phyloP scores from a whole-genome alignment of 192 early-diverging fungal genomes.

The Backusella sp. region DNA sequence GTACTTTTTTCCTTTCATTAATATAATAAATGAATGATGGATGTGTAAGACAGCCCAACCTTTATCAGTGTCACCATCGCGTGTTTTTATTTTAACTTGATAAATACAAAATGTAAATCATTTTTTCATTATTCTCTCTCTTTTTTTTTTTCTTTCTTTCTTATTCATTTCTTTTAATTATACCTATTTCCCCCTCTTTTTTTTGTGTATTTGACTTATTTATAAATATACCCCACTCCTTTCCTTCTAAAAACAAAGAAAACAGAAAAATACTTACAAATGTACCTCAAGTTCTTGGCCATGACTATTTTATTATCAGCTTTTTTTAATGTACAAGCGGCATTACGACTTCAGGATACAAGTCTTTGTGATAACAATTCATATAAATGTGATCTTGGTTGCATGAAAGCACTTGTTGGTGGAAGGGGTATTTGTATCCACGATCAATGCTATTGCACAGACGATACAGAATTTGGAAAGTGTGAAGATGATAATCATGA shows the following conservation, averaged over 20 bases:
- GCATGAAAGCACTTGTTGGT: conserved; percentile 4
- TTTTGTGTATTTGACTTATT: neutral
- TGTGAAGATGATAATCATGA: conserved; percentile 19
- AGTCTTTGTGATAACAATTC: neutral
- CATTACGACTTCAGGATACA: neutral
- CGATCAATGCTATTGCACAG: conserved; percentile 12
- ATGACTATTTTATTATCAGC: neutral
- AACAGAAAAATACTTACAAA: neutral
- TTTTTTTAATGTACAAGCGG: neutral
- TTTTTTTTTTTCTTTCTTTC: neutral
- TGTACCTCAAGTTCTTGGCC: neutral
- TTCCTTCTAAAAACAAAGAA: neutral
- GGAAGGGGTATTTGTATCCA: conserved; percentile 13
- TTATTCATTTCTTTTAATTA: neutral
- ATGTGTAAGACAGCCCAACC: conserved; percentile 2
- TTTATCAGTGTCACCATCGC: conserved; percentile 14
- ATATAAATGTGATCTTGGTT: neutral
- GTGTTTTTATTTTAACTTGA: neutral
- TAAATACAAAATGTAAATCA: conserved; percentile 1
- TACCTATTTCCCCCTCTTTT: neutral
- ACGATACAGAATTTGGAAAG: conserved; percentile 6
- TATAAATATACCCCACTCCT: neutral
- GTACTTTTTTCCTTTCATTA: neutral
- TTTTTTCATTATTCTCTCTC: neutral
- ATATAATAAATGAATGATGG: conserved; percentile 6